Base-by-base conservation (phyloP, 1,139 yeast genomes). In the Candida smagusa region DNA sequence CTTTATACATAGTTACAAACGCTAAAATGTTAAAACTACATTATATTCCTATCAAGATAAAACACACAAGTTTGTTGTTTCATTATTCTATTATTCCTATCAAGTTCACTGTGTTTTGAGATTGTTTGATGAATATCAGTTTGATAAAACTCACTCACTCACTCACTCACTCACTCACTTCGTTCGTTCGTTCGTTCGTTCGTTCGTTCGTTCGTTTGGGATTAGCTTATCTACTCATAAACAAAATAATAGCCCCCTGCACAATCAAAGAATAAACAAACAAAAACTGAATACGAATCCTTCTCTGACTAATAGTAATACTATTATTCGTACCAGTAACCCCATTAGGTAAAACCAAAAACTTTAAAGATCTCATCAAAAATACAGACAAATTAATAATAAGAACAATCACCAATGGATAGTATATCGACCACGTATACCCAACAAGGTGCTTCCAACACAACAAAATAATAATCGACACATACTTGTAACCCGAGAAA, bases 401-500 rank as follows among this genome's bases (percentile, higher is more conserved):
- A 23, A 65, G 54, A 31, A 77, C 66, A 39, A 72, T 45, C 38
- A 77, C 65, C 48, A 68, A 52, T 27, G 63, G 48, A 58, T 70
- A 54, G 61, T 76, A 68, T 42, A 58, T 48, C 44, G 66, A 27
- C 57, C 62, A 54, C 54, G 63, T 60, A 58, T 48, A 42, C 47
- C 64, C 58, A 52, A 68, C 31, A 59, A 66, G 43, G 50, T 65
- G 59, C 43, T 77, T 79, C 48, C 74, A 59, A 38, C 79, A 58
- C 50, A 82, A 65, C 37, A 81, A 67, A 12, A 74, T 60, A 27
- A 83, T 74, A 45, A 84, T 72, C 5, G 95, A 88, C 28, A 94
- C 90, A 57, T 89, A 94, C 61, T 94, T 94, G 71, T 94, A 94
- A 23, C 98, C 97, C 37, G 94, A 83, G 61, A 87, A 92, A 47